Evolutionary conservation across 108 stramenopile genomes (phyloP), one percentile per base, ranked within the genome.

Genomic region (Conticribra weissflogii): DNA sequence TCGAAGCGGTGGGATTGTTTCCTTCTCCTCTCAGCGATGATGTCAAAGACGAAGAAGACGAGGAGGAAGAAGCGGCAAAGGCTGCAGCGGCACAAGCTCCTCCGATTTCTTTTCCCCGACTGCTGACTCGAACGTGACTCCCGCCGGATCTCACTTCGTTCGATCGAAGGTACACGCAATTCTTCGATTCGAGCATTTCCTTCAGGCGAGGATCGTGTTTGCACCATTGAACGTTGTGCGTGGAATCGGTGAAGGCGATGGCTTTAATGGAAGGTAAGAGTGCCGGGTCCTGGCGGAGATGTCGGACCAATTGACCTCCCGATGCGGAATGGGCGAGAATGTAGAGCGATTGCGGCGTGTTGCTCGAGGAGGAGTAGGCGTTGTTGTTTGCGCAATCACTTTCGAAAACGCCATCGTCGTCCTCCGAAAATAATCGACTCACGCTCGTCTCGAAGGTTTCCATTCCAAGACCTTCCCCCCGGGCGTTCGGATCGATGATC

Each of bases 211-310:
- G 55, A 24, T 83, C 54, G 62, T 71, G 80, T 63, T 76, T 77
- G 34, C 83, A 61, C 92, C 92, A 93, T 80, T 90, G 92, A 14
- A 93, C 85, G 54, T 88, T 90, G 76, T 93, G 92, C 18, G 87
- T 90, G 58, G 89, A 90, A 52, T 93, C 92, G 1, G 92, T 93
- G 61, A 93, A 93, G 1, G 87, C 92, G 30, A 89, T 83, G 47
- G 88, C 89, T 3, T 78, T 76, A 17, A 93, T 87, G 17, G 81
- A 85, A 12, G 87, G 87, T 1, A 90, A 46, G 0, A 79, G 41
- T 0, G 72, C 56, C 3, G 59, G 59, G 49, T 85, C 85, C 14
- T 76, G 66, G 16, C 74, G 65, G 18, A 79, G 62, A 62, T 69
- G 72, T 7, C 67, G 54, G 16, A 79, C 78, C 0, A 79, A 64